Conservation (phyloP, 805 yeast genomes). For the Sungouiella blattae region DNA sequence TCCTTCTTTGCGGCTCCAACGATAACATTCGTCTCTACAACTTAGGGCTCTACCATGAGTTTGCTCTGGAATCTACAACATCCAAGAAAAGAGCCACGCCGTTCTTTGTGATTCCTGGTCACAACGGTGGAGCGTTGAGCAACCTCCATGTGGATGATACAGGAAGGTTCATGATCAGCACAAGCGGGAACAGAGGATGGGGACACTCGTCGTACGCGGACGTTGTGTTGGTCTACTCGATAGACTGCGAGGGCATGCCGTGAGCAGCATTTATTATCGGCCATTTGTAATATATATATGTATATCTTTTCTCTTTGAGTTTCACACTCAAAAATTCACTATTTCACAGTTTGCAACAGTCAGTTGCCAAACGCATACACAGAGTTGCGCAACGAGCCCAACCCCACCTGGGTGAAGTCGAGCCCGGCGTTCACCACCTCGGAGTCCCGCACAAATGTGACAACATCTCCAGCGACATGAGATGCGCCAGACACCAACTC, state of each 20-base stretch:
- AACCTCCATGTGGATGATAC: conserved; percentile 80
- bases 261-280: too few relatives aligned
- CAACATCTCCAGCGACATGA: conserved; percentile 9
- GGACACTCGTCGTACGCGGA: conserved; percentile 75
- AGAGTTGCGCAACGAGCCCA: conserved; percentile 30
- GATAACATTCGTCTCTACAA: conserved; percentile 91
- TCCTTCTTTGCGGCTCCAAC: conserved; percentile 80
- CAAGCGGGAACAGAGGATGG: conserved; percentile 97
- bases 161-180: conserved; percentile 80
- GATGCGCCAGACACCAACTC: conserved; percentile 10
- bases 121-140: conserved; percentile 87
- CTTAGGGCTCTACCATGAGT: conserved; percentile 43
- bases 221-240: conserved; percentile 76
- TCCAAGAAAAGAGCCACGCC: conserved; percentile 54
- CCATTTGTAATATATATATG: too few relatives aligned
- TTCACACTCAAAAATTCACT: too few relatives aligned
- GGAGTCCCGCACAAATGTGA: conserved; percentile 13
- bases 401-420: conserved; percentile 28
- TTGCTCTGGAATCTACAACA: conserved; percentile 21
- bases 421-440: conserved; percentile 17
- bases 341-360: too few relatives aligned
- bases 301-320: too few relatives aligned
- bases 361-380: conserved; percentile 21
- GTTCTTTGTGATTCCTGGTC: conserved; percentile 90
- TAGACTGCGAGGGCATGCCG: conserved; percentile 39